Percentiles rank a stretch among this genome's conserved stretches.
phyloP scores from a whole-genome alignment of 805 yeast genomes.

The Torulaspora franciscae region DNA sequence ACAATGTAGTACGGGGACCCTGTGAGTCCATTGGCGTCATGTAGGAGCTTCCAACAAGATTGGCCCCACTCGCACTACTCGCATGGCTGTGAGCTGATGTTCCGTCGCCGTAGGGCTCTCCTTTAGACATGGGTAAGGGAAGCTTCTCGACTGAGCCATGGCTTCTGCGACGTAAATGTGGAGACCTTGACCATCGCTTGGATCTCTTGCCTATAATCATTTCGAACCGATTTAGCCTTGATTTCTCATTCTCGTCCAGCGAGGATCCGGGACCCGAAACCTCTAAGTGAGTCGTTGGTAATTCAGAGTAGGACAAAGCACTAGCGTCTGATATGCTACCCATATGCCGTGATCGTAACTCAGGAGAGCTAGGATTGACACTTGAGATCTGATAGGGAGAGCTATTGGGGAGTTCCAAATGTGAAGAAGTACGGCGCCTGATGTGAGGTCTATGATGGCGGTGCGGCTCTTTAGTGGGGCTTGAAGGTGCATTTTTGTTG shows the following conservation, averaged over 20 bases:
- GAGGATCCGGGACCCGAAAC: constrained; percentile 10
- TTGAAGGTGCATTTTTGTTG: background rate
- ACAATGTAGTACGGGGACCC: constrained; percentile 8
- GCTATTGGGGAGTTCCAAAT: constrained; percentile 2
- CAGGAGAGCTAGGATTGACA: constrained; percentile 8
- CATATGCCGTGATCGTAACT: constrained; percentile 2
- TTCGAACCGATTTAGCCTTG: constrained; percentile 22
- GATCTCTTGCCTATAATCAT: constrained; percentile 22
- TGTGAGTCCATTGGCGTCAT: constrained; percentile 16
- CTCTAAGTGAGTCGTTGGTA: constrained; percentile 12
- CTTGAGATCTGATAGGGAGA: constrained; percentile 5
- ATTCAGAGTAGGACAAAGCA: constrained; percentile 6
- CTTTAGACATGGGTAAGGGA: constrained; percentile 3
- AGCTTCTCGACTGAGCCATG: constrained; percentile 13
- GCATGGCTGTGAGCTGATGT: constrained; percentile 11
- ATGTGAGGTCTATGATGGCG: constrained; percentile 14
- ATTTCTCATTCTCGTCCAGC: constrained; percentile 10
- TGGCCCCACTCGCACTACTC: constrained; percentile 8
- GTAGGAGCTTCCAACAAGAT: constrained; percentile 4
- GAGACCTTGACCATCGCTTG: constrained; percentile 23
- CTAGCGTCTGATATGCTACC: constrained; percentile 6
- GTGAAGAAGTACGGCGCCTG: constrained; percentile 8
- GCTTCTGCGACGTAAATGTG: constrained; percentile 13
- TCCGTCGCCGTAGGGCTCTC: constrained; percentile 3
- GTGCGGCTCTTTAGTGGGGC: constrained; percentile 9